These are phyloP conservation scores for Boletus subcaerulescens DNA, from an alignment of 768 basidiomycete species.

Conservation along the genomic window DNA sequence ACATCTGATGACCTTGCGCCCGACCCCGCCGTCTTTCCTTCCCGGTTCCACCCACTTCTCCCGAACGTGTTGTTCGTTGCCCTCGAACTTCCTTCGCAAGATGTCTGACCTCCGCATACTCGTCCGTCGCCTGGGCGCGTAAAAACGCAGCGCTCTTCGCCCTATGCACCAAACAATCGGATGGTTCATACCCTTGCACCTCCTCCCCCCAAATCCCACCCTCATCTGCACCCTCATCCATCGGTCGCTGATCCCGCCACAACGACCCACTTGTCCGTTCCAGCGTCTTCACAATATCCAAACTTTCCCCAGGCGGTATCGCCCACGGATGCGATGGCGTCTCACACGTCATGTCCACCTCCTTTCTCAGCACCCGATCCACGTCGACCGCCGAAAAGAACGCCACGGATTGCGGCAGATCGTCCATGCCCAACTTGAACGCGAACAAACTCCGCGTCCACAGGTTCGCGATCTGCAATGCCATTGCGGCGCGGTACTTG, in stretches of 20 bases:
- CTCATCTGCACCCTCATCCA: constrained; percentile 34
- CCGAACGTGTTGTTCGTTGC: not conserved
- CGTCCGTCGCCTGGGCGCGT: constrained; percentile 71
- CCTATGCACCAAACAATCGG: constrained; percentile 65
- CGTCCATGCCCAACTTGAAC: constrained; percentile 91
- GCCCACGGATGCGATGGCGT: constrained; percentile 87
- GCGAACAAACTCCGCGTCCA: constrained; percentile 95
- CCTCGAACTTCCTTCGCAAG: constrained; percentile 49
- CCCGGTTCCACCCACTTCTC: not conserved
- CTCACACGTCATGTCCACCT: constrained; percentile 93
- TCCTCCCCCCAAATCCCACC: constrained; percentile 8
- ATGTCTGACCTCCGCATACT: constrained; percentile 67
- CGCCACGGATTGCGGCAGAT: constrained; percentile 91
- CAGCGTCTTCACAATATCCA: constrained; percentile 68
- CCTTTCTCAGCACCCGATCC: constrained; percentile 88
- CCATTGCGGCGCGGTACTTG: constrained; percentile 85
- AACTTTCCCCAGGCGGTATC: constrained; percentile 84
- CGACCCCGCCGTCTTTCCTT: constrained; percentile 13
- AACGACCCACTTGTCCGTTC: constrained; percentile 71
- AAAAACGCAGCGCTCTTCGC: constrained; percentile 64
- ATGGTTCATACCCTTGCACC: constrained; percentile 47
- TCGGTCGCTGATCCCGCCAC: constrained; percentile 54
- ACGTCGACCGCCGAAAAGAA: constrained; percentile 98
- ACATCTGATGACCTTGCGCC: not conserved
- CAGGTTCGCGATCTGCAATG: constrained; percentile 90